phyloP scores from a whole-genome alignment of 2,329 filamentous ascomycete genomes.

The Arthroderma uncinatum region DNA sequence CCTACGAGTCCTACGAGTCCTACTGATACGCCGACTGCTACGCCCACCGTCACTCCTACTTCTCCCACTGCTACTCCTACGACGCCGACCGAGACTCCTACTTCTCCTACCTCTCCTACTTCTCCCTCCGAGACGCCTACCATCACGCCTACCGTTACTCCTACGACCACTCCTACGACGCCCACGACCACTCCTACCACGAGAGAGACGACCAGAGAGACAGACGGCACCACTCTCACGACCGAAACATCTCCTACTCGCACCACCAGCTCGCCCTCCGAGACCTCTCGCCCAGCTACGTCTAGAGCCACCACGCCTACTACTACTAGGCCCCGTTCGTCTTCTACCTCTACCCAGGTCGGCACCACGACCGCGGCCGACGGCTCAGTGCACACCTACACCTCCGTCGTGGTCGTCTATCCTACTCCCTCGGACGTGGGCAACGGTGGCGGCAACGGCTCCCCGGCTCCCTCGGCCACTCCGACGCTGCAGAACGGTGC shows the following conservation, averaged over 20 bases:
- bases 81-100: neutral
- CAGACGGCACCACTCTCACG: constrained; percentile 7
- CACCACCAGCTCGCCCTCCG: constrained; percentile 1
- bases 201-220: constrained; percentile 9
- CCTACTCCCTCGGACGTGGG: constrained; percentile 21
- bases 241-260: constrained; percentile 7
- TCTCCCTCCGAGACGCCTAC: neutral
- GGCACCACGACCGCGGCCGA: constrained; percentile 34
- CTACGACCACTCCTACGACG: constrained; percentile 2
- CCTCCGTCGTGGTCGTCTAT: constrained; percentile 36
- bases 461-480: constrained; percentile 18
- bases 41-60: neutral
- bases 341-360: constrained; percentile 25
- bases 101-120: neutral
- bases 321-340: constrained; percentile 7
- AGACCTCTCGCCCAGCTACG: constrained; percentile 1
- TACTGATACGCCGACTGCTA: constrained; percentile 1
- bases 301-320: neutral
- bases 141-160: neutral
- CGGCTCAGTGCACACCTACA: constrained; percentile 34
- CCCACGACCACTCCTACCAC: constrained; percentile 9
- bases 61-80: neutral
- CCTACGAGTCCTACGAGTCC: neutral
- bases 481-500: constrained; percentile 34
- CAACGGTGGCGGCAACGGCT: constrained; percentile 10